Conservation (phyloP, 164 flowering plant species). For the Berberis vulgaris region DNA sequence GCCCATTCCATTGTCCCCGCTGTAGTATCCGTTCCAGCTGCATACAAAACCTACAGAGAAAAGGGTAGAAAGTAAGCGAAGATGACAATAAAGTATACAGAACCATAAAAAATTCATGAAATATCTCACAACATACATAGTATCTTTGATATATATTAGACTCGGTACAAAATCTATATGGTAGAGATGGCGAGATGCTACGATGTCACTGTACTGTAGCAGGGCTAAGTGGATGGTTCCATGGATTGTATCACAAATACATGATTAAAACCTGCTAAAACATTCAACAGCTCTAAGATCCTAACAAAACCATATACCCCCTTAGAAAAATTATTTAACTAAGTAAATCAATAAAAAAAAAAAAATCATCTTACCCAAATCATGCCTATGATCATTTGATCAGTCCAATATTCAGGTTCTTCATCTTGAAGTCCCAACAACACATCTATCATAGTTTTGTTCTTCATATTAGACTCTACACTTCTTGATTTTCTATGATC, state of each 20-base stretch:
- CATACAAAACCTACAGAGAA: background rate
- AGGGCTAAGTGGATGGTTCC: no score
- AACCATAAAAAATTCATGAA: no score
- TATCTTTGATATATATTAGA: no score
- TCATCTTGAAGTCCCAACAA: constrained; percentile 16
- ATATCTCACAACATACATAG: no score
- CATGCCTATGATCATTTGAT: constrained; percentile 22
- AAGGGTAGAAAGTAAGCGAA: background rate
- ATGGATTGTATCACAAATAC: no score
- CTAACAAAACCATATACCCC: no score
- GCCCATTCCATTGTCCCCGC: constrained; percentile 5
- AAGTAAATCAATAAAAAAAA: background rate
- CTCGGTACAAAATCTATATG: no score
- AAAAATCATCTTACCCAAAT: constrained; percentile 11
- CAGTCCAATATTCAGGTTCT: constrained; percentile 25
- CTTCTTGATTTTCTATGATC: constrained; percentile 9
- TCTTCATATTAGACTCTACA: background rate
- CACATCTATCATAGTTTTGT: constrained; percentile 21
- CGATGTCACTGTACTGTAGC: no score
- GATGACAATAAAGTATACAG: background rate
- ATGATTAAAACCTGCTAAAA: no score
- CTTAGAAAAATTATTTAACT: no score
- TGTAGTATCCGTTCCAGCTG: constrained; percentile 5
- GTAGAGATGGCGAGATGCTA: no score
- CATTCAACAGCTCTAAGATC: no score